These are phyloP conservation scores for Termitomyces sp. DNA, from an alignment of 768 basidiomycete genomes.

Conservation along the genomic window DNA sequence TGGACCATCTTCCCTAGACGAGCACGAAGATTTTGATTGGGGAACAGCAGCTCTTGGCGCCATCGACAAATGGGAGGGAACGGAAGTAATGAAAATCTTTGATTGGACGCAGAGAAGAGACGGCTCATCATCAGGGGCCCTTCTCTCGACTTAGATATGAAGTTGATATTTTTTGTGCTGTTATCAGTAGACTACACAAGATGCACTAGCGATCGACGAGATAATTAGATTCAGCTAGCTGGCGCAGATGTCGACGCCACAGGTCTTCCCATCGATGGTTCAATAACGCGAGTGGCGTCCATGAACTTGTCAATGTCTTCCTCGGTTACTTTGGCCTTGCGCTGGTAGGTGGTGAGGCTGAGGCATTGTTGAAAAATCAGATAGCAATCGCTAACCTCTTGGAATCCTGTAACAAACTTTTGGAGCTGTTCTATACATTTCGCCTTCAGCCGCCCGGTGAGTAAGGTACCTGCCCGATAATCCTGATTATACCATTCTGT, in stretches of 20 bases:
- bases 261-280: constrained; percentile 42
- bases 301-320: constrained; percentile 72
- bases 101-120: constrained; percentile 43
- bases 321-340: constrained; percentile 75
- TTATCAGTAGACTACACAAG: background rate
- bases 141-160: constrained; percentile 2
- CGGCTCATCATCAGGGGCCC: constrained; percentile 11
- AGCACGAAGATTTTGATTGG: constrained; percentile 71
- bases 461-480: constrained; percentile 80
- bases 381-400: constrained; percentile 43
- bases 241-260: constrained; percentile 3
- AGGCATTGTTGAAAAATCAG: background rate
- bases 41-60: constrained; percentile 63
- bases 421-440: constrained; percentile 82
- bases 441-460: constrained; percentile 90
- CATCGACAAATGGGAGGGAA: constrained; percentile 52
- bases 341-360: constrained; percentile 36
- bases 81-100: constrained; percentile 28
- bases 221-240: background rate
- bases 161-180: background rate
- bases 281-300: constrained; percentile 75
- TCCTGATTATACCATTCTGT: constrained; percentile 45
- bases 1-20: constrained; percentile 45
- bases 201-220: background rate
- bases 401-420: constrained; percentile 79